Percentiles rank a stretch among this genome's conserved stretches.
phyloP scores from a whole-genome alignment of 2,329 filamentous ascomycete genomes.

The Colletotrichum musae region DNA sequence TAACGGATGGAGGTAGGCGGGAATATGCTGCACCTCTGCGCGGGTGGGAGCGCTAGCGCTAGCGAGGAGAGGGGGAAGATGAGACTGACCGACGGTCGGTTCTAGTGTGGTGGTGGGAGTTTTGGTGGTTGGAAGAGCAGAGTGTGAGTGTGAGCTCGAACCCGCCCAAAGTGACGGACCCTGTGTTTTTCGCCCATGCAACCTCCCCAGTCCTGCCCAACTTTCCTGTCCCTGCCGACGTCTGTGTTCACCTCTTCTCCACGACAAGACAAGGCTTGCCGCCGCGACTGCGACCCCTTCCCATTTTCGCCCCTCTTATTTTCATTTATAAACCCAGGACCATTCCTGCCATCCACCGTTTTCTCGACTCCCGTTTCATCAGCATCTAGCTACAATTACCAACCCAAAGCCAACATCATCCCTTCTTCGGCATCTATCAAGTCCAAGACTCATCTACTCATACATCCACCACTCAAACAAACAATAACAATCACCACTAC shows the following conservation, averaged over 20 bases:
- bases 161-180: conserved; percentile 31
- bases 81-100: conserved; percentile 13
- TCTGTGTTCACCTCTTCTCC: conserved; percentile 39
- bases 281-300: not conserved
- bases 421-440: not conserved
- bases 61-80: conserved; percentile 6
- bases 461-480: not conserved
- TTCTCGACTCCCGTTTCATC: conserved; percentile 32
- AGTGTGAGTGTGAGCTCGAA: not conserved
- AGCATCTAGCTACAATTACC: conserved; percentile 18
- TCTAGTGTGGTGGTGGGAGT: too few relatives aligned
- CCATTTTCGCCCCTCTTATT: conserved; percentile 40
- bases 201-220: conserved; percentile 37
- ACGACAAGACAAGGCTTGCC: conserved; percentile 36
- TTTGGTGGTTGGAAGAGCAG: not conserved
- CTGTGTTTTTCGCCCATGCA: conserved; percentile 37
- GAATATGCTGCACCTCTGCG: conserved; percentile 30
- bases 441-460: not conserved
- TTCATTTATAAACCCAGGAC: conserved; percentile 41
- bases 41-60: conserved; percentile 21
- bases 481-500: not conserved
- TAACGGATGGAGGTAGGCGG: conserved; percentile 27
- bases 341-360: conserved; percentile 38
- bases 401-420: not conserved
- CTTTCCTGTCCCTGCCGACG: conserved; percentile 23